Conservation (phyloP, 441 rosid species). For the Erodium trifolium region DNA sequence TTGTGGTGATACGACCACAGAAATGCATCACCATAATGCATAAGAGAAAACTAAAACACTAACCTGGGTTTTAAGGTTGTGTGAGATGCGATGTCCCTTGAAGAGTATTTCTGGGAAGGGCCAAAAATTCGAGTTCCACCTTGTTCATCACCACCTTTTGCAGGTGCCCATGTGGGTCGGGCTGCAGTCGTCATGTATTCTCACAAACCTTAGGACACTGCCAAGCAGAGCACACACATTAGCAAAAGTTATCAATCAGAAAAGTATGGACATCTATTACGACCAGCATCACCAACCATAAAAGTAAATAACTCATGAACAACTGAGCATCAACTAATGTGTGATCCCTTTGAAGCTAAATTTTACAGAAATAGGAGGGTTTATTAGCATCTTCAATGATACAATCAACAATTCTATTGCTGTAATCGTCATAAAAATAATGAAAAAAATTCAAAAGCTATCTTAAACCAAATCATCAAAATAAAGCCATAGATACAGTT, state of each 20-base stretch:
- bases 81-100: conserved; percentile 90
- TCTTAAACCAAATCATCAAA: background rate
- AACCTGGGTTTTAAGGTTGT: conserved; percentile 76
- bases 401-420: background rate
- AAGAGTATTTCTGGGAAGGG: conserved; percentile 89
- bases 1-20: background rate
- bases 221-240: conserved; percentile 4
- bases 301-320: background rate
- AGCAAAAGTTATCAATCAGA: background rate
- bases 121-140: conserved; percentile 95
- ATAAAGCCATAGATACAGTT: background rate
- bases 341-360: background rate
- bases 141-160: conserved; percentile 95
- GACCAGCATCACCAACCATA: background rate
- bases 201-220: conserved; percentile 1
- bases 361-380: background rate
- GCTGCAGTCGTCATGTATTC: conserved; percentile 84
- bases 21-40: background rate
- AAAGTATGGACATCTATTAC: background rate
- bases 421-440: no score
- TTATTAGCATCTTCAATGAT: background rate
- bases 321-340: no score
- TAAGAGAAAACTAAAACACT: background rate
- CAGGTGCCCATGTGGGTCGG: conserved; percentile 97
- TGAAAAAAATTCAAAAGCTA: no score